These are phyloP conservation scores for Suillus spraguei DNA, from an alignment of 768 basidiomycete species.

Conservation along the genomic window DNA sequence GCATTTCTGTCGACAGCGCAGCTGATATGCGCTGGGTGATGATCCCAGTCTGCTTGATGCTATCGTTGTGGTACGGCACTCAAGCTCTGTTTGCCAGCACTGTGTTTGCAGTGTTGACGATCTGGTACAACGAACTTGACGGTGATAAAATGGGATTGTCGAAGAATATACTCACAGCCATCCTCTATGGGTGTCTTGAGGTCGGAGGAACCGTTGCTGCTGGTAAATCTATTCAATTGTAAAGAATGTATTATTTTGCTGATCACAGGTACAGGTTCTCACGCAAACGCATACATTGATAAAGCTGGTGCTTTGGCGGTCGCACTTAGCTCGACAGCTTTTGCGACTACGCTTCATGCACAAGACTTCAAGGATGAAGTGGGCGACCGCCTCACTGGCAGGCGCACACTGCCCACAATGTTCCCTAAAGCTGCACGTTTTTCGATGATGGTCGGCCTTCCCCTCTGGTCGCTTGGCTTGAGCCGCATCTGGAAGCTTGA, in stretches of 20 bases:
- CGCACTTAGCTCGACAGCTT: constrained; percentile 38
- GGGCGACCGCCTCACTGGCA: constrained; percentile 43
- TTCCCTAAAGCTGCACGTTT: constrained; percentile 40
- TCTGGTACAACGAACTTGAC: constrained; percentile 42
- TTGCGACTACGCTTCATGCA: constrained; percentile 49
- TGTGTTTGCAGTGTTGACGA: constrained; percentile 29
- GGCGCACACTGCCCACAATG: constrained; percentile 47
- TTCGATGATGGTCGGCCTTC: constrained; percentile 35
- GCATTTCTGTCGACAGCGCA: constrained; percentile 37
- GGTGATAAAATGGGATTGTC: constrained; percentile 41
- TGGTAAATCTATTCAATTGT: constrained; percentile 24
- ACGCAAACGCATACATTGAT: constrained; percentile 21
- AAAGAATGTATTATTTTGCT: background rate
- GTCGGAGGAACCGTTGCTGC: constrained; percentile 41
- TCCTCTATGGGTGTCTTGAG: constrained; percentile 40
- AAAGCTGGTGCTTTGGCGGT: constrained; percentile 33
- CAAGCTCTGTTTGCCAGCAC: constrained; percentile 36
- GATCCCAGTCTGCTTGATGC: constrained; percentile 32
- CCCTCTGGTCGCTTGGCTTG: constrained; percentile 40
- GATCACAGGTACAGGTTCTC: constrained; percentile 26
- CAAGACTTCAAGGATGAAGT: constrained; percentile 50
- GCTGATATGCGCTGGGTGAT: constrained; percentile 38
- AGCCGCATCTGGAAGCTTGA: constrained; percentile 39
- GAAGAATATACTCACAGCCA: constrained; percentile 41
- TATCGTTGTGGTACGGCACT: constrained; percentile 35